Percentiles rank a stretch among this genome's conserved stretches.
Evolutionary conservation across 2,329 filamentous ascomycete species (phyloP).

Genomic region (Ascochyta viciae-villosae): DNA sequence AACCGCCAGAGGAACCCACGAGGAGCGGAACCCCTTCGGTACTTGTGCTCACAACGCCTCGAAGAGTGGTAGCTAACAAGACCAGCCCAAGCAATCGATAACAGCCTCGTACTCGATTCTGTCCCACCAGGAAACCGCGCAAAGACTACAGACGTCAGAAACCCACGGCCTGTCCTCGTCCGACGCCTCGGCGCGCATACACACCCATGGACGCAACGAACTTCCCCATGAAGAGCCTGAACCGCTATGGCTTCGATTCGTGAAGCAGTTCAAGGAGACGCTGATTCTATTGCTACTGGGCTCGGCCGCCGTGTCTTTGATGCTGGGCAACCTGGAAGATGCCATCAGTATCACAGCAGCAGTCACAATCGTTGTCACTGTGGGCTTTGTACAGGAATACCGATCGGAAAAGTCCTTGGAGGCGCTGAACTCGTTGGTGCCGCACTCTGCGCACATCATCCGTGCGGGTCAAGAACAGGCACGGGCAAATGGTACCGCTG

Average conservation of each 20-base stretch:
- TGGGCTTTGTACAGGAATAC: constrained; percentile 97
- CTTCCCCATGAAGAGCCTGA: constrained; percentile 93
- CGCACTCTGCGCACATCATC: constrained; percentile 95
- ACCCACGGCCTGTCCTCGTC: constrained; percentile 79
- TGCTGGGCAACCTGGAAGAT: constrained; percentile 94
- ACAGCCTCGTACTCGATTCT: constrained; percentile 67
- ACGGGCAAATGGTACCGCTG: constrained; percentile 34
- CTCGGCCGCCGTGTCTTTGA: constrained; percentile 84
- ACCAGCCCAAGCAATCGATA: constrained; percentile 43
- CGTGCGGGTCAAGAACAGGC: constrained; percentile 54
- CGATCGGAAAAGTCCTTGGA: constrained; percentile 97
- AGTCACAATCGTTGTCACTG: constrained; percentile 94
- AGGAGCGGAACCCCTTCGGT: constrained; percentile 43
- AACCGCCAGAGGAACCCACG: constrained; percentile 35
- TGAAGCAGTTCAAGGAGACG: constrained; percentile 97
- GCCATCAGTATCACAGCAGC: constrained; percentile 94
- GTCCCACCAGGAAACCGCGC: constrained; percentile 78
- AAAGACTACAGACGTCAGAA: constrained; percentile 81
- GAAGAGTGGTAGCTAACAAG: constrained; percentile 13
- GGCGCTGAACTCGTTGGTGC: constrained; percentile 89
- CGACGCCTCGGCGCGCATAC: constrained; percentile 80
- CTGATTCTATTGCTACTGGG: constrained; percentile 90
- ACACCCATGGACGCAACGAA: constrained; percentile 88
- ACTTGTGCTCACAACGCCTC: constrained; percentile 10
- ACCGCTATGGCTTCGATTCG: constrained; percentile 90